Base-by-base conservation (phyloP, 2,329 filamentous ascomycete species). In the Aschersonia sp. region DNA sequence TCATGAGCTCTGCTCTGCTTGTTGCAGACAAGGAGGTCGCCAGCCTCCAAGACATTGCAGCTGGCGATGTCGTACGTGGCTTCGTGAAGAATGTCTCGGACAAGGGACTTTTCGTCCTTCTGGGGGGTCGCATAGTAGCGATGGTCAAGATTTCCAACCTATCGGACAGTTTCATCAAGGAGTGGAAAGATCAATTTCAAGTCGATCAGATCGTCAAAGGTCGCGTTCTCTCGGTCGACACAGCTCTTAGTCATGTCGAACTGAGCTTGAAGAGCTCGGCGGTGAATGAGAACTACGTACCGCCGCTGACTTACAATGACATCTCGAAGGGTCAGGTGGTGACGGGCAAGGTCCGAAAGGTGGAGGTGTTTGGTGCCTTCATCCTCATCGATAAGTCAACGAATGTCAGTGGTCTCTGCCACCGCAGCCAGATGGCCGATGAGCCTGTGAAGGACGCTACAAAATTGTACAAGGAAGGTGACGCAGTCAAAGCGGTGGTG, bases 291-390 rank as follows among this genome's bases (percentile, higher is more conserved):
- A 73, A 89, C 54, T 95, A 87, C 63, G 78, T 79, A 43, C 78
- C 85, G 29, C 81, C 79, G 1, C 63, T 83, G n/a, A 81, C 76
- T 1, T 83, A 90, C 52, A 72, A 74, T n/a, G 86, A 94, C 55
- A 70, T 97, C 49, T 79, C 83, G 59, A 69, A 76, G 52, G 89
- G 88, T 6, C 85, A 94, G 63, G 69, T 88, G 33, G 76, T 98
- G 35, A 94, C 86, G 10, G 92, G 89, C 45, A 94, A 87, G 60
- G 79, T 98, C 48, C 83, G 89, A 57, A 95, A 94, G 65, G 88
- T 97, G 2, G 87, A 94, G 59, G 85, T 95, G 33, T 98, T 89
- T 61, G 92, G 92, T 54, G 90, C 90, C 5, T 98, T 98, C 63
- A 85, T 98, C 56, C 78, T 94, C 42, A 71, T 98, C 22, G 87